Percentiles rank a stretch among this genome's conserved stretches.
phyloP scores from a whole-genome alignment of 139 green algal genomes.

The Diplosphaera chodatii region DNA sequence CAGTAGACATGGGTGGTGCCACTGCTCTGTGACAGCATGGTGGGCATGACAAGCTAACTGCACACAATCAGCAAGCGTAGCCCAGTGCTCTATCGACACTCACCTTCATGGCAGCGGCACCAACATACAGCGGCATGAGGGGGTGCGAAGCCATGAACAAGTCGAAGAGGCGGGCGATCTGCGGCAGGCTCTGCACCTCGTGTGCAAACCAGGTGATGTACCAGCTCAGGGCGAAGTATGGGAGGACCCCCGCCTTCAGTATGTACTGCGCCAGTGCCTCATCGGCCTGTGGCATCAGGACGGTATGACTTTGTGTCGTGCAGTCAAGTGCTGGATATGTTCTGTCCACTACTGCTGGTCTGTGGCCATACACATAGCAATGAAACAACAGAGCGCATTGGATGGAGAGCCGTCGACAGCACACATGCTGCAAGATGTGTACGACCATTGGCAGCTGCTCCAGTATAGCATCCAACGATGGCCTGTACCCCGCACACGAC shows the following conservation, averaged over 20 bases:
- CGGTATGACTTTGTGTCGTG: too few species aligned
- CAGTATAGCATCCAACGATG: conserved; percentile 54
- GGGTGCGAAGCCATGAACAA: conserved; percentile 81
- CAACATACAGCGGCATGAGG: conserved; percentile 86
- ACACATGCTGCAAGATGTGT: conserved; percentile 41
- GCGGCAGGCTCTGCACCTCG: conserved; percentile 45
- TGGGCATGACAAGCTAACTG: too few species aligned
- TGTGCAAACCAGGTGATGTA: conserved; percentile 89
- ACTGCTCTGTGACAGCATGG: too few species aligned
- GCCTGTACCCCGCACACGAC: conserved; percentile 20
- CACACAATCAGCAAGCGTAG: too few species aligned
- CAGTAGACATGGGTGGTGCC: too few species aligned
- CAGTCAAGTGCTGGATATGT: too few species aligned
- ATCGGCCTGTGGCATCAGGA: conserved; percentile 21
- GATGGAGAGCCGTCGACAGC: too few species aligned
- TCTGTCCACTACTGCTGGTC: too few species aligned
- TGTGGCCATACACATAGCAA: too few species aligned
- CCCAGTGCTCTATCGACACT: too few species aligned
- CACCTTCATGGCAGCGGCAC: conserved; percentile 55
- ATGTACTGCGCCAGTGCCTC: conserved; percentile 31
- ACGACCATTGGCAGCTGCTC: conserved; percentile 60
- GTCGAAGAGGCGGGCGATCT: conserved; percentile 76
- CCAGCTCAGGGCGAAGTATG: conserved; percentile 56
- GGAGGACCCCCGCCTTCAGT: conserved; percentile 4
- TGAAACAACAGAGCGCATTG: too few species aligned